Evolutionary conservation across 2,329 filamentous ascomycete genomes (phyloP).

Genomic region (Hirsutella minnesotensis): DNA sequence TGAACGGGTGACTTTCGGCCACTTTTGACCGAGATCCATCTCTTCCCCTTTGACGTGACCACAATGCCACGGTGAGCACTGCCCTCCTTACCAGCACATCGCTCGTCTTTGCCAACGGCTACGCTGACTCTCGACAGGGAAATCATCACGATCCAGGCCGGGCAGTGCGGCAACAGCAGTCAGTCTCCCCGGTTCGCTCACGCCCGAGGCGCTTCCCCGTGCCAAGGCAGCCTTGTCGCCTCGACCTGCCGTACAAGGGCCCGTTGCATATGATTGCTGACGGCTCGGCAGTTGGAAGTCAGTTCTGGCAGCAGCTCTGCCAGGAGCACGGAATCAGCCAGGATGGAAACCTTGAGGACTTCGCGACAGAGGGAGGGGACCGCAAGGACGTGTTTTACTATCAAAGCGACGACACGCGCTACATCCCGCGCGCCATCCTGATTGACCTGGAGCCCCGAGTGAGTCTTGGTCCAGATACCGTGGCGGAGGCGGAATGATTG

Average conservation of each 20-base stretch:
- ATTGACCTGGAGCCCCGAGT: slow-evolving; percentile 90
- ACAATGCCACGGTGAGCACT: slow-evolving; percentile 15
- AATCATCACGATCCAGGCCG: slow-evolving; percentile 98
- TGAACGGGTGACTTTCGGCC: no score
- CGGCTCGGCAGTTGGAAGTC: slow-evolving; percentile 63
- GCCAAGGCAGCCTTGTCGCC: no score
- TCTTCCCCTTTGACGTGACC: neutral
- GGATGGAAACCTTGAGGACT: slow-evolving; percentile 93
- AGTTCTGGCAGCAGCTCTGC: slow-evolving; percentile 98
- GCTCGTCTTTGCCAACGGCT: neutral
- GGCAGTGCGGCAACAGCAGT: slow-evolving; percentile 99
- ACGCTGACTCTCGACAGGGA: slow-evolving; percentile 48
- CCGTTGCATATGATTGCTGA: slow-evolving; percentile 4
- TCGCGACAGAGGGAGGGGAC: slow-evolving; percentile 94
- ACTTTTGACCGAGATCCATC: no score
- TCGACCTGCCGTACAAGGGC: neutral
- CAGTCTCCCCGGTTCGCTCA: slow-evolving; percentile 30
- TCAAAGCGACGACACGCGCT: slow-evolving; percentile 96
- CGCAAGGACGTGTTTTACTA: slow-evolving; percentile 99
- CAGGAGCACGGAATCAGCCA: slow-evolving; percentile 96
- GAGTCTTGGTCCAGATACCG: slow-evolving; percentile 8
- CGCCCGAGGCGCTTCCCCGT: no score
- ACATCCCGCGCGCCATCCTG: slow-evolving; percentile 91
- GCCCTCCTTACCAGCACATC: no score
- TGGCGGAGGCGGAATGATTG: neutral